Evolutionary conservation across 441 rosid species (phyloP).

Genomic region (Hura crepitans): DNA sequence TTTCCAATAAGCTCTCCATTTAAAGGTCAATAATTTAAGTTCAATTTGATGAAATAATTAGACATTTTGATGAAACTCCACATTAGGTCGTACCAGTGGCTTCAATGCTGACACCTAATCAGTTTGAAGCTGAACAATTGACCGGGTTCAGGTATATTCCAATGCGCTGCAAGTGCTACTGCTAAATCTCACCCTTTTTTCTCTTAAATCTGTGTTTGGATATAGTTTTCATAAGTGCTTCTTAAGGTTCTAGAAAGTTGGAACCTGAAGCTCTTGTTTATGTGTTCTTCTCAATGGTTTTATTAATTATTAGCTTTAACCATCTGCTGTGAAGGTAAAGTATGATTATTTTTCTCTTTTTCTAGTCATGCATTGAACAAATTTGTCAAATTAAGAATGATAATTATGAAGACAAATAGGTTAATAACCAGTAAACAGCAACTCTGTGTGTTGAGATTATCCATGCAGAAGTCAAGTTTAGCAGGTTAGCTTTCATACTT

Average conservation of each 20-base stretch:
- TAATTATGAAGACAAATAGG: neutral
- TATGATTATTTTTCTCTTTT: neutral
- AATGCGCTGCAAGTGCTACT: conserved; percentile 1
- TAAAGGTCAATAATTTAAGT: conserved; percentile 11
- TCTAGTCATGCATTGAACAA: neutral
- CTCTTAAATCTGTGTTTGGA: neutral
- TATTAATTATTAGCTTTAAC: neutral
- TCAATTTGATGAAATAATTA: conserved; percentile 14
- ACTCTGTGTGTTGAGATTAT: too few species aligned
- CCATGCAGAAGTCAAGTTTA: too few species aligned
- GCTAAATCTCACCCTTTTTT: conserved; percentile 17
- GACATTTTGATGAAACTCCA: conserved; percentile 13
- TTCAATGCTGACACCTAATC: conserved; percentile 99
- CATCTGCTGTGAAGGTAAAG: neutral
- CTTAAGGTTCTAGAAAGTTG: too few species aligned
- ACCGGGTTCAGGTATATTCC: conserved; percentile 69
- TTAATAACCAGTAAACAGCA: neutral
- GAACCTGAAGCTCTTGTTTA: neutral
- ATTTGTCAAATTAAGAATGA: neutral
- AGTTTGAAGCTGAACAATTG: conserved; percentile 92
- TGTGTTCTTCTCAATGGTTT: neutral
- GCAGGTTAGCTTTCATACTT: too few species aligned
- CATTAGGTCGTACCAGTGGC: conserved; percentile 96
- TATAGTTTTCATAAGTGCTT: too few species aligned
- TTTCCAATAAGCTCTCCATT: conserved; percentile 10